Conservation (phyloP, 192 early-diverging fungal species). For the Backusella mclennaniae region DNA sequence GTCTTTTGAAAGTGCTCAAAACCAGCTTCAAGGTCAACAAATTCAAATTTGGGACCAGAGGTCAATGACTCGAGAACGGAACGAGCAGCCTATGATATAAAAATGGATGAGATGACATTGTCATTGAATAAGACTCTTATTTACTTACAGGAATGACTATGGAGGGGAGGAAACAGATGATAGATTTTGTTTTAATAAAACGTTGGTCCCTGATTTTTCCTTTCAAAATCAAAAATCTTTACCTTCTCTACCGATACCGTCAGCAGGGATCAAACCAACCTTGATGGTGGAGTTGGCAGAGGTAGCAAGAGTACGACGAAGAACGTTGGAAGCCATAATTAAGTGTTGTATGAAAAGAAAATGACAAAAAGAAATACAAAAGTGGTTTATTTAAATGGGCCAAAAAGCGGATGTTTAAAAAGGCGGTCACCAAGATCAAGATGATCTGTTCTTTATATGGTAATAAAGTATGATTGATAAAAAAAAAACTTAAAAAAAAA, state of each 20-base stretch:
- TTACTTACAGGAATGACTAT: slow-evolving; percentile 30
- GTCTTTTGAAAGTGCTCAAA: slow-evolving; percentile 96
- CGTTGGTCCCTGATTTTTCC: not conserved
- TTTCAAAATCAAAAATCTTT: slow-evolving; percentile 23
- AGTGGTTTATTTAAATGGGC: not conserved
- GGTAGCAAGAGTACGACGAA: slow-evolving; percentile 39
- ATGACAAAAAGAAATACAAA: not conserved
- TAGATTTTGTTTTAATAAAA: not conserved
- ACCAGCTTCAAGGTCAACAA: slow-evolving; percentile 88
- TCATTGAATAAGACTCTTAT: not conserved
- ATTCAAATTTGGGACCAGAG: slow-evolving; percentile 66
- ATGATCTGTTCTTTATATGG: slow-evolving; percentile 1
- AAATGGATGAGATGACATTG: not conserved
- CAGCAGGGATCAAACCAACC: slow-evolving; percentile 93
- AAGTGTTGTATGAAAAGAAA: slow-evolving; percentile 7
- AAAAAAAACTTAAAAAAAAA: not conserved
- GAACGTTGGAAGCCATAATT: slow-evolving; percentile 33
- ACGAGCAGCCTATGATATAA: slow-evolving; percentile 68
- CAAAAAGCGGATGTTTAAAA: not conserved
- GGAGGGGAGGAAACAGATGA: not conserved
- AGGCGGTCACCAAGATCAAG: slow-evolving; percentile 12
- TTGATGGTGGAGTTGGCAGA: slow-evolving; percentile 51
- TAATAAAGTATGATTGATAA: not conserved
- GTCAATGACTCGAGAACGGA: slow-evolving; percentile 81
- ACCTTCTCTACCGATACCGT: slow-evolving; percentile 96